Conservation (phyloP, 2,329 filamentous ascomycete genomes). For the Lasiodiplodia hormozganensis region DNA sequence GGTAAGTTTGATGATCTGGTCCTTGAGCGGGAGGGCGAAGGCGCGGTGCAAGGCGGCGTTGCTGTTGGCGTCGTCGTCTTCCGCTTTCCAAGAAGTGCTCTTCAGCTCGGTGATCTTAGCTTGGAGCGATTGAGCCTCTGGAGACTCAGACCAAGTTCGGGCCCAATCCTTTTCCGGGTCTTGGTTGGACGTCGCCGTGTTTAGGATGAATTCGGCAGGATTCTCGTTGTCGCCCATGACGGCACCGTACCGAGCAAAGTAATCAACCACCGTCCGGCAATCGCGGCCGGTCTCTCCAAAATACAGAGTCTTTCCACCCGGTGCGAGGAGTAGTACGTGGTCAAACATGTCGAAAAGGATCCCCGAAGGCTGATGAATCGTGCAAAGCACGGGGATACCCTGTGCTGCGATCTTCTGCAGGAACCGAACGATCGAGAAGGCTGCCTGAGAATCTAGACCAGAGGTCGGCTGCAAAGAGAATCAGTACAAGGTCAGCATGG, state of each 20-base stretch:
- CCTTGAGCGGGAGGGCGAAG: constrained; percentile 52
- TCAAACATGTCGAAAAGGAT: constrained; percentile 56
- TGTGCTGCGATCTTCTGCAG: constrained; percentile 64
- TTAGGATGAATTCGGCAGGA: constrained; percentile 61
- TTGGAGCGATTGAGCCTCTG: constrained; percentile 50
- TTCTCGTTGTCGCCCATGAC: constrained; percentile 59
- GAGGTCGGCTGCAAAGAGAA: constrained; percentile 76
- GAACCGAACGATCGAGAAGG: constrained; percentile 69
- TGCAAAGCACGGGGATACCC: constrained; percentile 55
- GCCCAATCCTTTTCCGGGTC: constrained; percentile 57
- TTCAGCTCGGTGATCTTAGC: constrained; percentile 56
- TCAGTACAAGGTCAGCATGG: constrained; percentile 60
- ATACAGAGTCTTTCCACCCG: constrained; percentile 47
- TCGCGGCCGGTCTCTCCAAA: constrained; percentile 63
- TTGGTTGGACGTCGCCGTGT: constrained; percentile 57
- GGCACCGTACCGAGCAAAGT: constrained; percentile 61
- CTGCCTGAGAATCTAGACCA: constrained; percentile 64
- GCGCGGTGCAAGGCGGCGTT: constrained; percentile 57
- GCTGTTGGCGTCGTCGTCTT: constrained; percentile 43
- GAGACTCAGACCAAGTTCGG: constrained; percentile 52
- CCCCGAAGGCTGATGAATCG: constrained; percentile 55
- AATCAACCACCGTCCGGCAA: constrained; percentile 51
- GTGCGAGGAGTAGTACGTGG: constrained; percentile 52
- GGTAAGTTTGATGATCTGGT: constrained; percentile 51
- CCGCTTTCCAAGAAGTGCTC: constrained; percentile 40